These are phyloP conservation scores for Wallacemonas rigidus DNA, from an alignment of 208 protist species.

Conservation along the genomic window DNA sequence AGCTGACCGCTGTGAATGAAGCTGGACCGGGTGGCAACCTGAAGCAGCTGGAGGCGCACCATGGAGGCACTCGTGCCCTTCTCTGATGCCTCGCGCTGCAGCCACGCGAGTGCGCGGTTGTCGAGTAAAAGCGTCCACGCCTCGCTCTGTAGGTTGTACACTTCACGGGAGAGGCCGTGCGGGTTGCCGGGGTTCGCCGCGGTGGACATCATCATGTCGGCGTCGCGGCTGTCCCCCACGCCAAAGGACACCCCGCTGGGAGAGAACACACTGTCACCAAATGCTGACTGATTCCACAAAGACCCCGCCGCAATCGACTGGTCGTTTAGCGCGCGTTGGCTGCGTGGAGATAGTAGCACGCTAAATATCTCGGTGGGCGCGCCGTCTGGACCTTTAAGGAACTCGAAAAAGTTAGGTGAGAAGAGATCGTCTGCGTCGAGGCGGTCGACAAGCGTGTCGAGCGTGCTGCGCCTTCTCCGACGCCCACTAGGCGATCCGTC, in stretches of 20 bases:
- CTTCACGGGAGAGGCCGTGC: conserved; percentile 32
- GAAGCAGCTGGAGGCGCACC: conserved; percentile 71
- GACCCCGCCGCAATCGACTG: background rate
- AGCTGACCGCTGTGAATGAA: conserved; percentile 7
- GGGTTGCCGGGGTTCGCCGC: conserved; percentile 30
- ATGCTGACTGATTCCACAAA: background rate
- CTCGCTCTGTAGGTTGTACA: conserved; percentile 68
- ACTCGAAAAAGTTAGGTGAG: conserved; percentile 59
- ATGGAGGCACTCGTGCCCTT: conserved; percentile 62
- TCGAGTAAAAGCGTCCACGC: conserved; percentile 88
- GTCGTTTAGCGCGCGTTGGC: conserved; percentile 6
- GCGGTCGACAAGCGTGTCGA: conserved; percentile 19
- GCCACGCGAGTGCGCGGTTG: conserved; percentile 80
- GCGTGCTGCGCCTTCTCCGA: background rate
- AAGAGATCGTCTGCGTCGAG: conserved; percentile 61
- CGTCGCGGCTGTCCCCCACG: background rate
- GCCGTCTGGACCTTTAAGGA: conserved; percentile 27
- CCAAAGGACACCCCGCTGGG: background rate
- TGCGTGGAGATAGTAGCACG: conserved; percentile 6
- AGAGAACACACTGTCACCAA: conserved; percentile 1
- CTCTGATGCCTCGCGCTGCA: conserved; percentile 74
- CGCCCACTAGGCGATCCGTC: conserved; percentile 12
- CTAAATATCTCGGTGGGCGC: conserved; percentile 7
- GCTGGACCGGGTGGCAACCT: conserved; percentile 39
- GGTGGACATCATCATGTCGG: background rate